Evolutionary conservation across 1,284 basidiomycete species (phyloP), one percentile per base, ranked within the genome.

Genomic region (Apiotrichum sp.): DNA sequence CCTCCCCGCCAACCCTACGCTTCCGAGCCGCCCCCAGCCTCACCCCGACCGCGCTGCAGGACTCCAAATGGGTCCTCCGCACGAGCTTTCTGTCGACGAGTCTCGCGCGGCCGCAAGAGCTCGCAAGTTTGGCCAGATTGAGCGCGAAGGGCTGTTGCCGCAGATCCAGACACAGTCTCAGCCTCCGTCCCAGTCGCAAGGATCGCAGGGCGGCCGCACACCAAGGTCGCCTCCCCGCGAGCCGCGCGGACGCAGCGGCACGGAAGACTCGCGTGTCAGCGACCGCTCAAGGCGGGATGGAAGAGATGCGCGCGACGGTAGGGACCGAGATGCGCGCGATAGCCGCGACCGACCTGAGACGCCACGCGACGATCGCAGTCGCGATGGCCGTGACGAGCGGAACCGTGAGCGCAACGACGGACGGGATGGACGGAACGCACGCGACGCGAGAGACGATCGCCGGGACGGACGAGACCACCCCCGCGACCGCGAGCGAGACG

Each of bases 191-290:
- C n/a, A n/a, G n/a, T n/a, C n/a, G n/a, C n/a, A n/a, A n/a, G n/a
- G n/a, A n/a, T n/a, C n/a, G n/a, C n/a, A 36, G 35, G 35, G 35
- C 11, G 6, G 7, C 6, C 35, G 35, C 35, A 52, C 55, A 3
- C 53, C 53, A 0, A 43, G 59, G 10, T 43, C 52, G 10, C 55
- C 54, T 32, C 50, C 47, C 9, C 39, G 48, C 46, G 50, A n/a
- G 31, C 59, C 53, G 49, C 40, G 48, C 39, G 57, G 36, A 32
- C 59, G 72, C 38, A 67, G 63, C 42, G 66, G 64, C 2, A 73
- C 71, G 52, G 66, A 68, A 0, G 73, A 75, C 34, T 69, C 66
- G 47, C 61, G 68, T 36, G 56, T 61, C 33, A 73, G 62, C 46
- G 68, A 67, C 33, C 57, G 68, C 6, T 58, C 65, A 7, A 45